phyloP scores from a whole-genome alignment of 2,329 filamentous ascomycete genomes.

The Fusarium austroafricanum region DNA sequence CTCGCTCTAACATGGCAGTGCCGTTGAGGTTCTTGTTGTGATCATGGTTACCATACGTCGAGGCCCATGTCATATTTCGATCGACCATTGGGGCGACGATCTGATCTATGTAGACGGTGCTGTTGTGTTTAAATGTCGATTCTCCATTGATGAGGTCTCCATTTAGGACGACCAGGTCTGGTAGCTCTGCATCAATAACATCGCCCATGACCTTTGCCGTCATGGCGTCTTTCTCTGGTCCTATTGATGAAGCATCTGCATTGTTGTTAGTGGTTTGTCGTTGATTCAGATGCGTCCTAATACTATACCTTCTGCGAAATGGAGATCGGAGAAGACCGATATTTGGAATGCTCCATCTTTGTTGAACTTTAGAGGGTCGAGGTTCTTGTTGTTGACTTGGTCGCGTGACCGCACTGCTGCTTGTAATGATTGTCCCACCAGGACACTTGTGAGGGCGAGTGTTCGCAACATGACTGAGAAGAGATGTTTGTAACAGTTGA shows the following conservation, averaged over 20 bases:
- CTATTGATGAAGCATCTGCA: slow-evolving; percentile 35
- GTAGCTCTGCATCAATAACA: slow-evolving; percentile 50
- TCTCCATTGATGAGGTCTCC: slow-evolving; percentile 78
- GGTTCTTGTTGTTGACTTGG: slow-evolving; percentile 19
- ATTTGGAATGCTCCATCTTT: slow-evolving; percentile 32
- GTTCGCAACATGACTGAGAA: slow-evolving; percentile 13
- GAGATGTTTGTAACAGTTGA: neutral
- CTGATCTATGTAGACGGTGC: slow-evolving; percentile 65
- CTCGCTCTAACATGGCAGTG: slow-evolving; percentile 37
- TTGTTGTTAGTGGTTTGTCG: neutral
- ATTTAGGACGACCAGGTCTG: slow-evolving; percentile 73
- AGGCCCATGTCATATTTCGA: slow-evolving; percentile 68
- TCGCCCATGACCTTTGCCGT: slow-evolving; percentile 51
- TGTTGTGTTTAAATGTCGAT: slow-evolving; percentile 63
- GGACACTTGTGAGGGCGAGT: slow-evolving; percentile 4
- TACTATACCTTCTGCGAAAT: slow-evolving; percentile 30
- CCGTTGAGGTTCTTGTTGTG: slow-evolving; percentile 60
- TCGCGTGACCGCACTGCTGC: slow-evolving; percentile 8
- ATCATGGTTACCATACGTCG: slow-evolving; percentile 78
- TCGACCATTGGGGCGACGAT: slow-evolving; percentile 67
- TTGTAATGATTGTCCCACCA: slow-evolving; percentile 6
- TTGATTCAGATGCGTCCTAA: accelerated
- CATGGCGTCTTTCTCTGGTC: slow-evolving; percentile 53
- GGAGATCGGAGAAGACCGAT: slow-evolving; percentile 35
- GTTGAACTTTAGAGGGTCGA: slow-evolving; percentile 30